Evolutionary conservation across 768 basidiomycete species (phyloP), one percentile per base, ranked within the genome.

Genomic region (Gymnopilus junonius): DNA sequence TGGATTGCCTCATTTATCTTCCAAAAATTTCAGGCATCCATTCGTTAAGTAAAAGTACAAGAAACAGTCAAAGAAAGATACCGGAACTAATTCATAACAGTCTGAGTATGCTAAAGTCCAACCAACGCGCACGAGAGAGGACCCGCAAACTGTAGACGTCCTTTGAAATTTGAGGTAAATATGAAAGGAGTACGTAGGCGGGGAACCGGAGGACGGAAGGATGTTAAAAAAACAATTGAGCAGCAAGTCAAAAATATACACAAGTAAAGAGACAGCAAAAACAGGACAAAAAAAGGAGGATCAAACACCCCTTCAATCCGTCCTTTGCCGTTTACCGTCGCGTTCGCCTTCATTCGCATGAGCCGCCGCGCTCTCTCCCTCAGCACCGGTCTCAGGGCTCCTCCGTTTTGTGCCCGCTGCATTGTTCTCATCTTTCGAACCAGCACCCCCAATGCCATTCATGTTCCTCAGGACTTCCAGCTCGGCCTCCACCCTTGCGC

Each of bases 401-500:
- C 78, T 74, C 76, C 76, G 69, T 69, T 78, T 80, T 50, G 70
- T 68, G 14, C 71, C 72, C 11, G 64, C 62, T 3, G 43, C 63
- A 53, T 43, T 59, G 48, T 32, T 29, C 6, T 71, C 71, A 8
- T 71, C 76, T 34, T 70, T 72, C 32, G 64, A 40, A 10, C 50
- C 67, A 17, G 29, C 17, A 34, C 12, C 39, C 20, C 55, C 54
- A 21, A 69, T 64, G n/a, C 66, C 69, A 31, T 72, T 71, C 55
- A 70, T 71, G 21, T 79, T 82, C 21, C 83, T 78, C 17, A 91
- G 71, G 34, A 80, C 76, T 53, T 87, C 85, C 14, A 92, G 75
- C 71, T 93, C 91, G n/a, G 75, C 77, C 75, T 92, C 89, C 0
- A 84, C 78, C 35, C 89, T 77, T 73, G 85, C 79, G 32, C 90